phyloP scores from a whole-genome alignment of 768 basidiomycete species.

The Lactarius indigo region DNA sequence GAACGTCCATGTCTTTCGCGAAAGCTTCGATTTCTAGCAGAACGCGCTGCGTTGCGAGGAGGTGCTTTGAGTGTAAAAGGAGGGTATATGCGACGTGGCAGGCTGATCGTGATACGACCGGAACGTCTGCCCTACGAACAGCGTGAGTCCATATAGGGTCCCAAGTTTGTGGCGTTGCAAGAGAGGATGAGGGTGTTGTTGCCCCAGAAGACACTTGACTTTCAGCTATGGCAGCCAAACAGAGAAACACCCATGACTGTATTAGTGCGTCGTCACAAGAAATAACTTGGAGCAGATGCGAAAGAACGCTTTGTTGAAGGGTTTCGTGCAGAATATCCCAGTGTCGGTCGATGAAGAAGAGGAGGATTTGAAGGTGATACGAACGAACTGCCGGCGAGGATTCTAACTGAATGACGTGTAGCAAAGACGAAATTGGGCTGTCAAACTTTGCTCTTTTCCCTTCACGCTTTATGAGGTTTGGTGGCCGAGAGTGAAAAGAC shows the following conservation, averaged over 20 bases:
- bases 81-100: slow-evolving; percentile 64
- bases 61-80: slow-evolving; percentile 39
- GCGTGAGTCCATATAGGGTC: slow-evolving; percentile 80
- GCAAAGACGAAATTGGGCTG: slow-evolving; percentile 55
- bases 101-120: slow-evolving; percentile 74
- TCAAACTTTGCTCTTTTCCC: slow-evolving; percentile 54
- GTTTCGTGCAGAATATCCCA: slow-evolving; percentile 60
- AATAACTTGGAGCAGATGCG: slow-evolving; percentile 56
- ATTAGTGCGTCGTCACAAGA: slow-evolving; percentile 57
- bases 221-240: slow-evolving; percentile 65
- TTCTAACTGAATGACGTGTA: slow-evolving; percentile 45
- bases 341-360: slow-evolving; percentile 82
- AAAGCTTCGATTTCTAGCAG: slow-evolving; percentile 74
- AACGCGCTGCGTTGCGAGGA: slow-evolving; percentile 55
- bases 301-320: slow-evolving; percentile 55
- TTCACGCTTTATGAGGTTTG: slow-evolving; percentile 31
- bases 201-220: slow-evolving; percentile 17
- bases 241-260: slow-evolving; percentile 86
- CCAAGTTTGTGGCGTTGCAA: slow-evolving; percentile 43
- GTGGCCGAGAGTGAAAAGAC: slow-evolving; percentile 42
- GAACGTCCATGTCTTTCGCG: slow-evolving; percentile 80
- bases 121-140: slow-evolving; percentile 65
- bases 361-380: slow-evolving; percentile 67
- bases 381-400: slow-evolving; percentile 36
- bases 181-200: slow-evolving; percentile 9